Percentiles rank a stretch among this genome's conserved stretches.
These are phyloP conservation scores for Starmera quercuum DNA, from an alignment of 805 yeast genomes.

Conservation along the genomic window DNA sequence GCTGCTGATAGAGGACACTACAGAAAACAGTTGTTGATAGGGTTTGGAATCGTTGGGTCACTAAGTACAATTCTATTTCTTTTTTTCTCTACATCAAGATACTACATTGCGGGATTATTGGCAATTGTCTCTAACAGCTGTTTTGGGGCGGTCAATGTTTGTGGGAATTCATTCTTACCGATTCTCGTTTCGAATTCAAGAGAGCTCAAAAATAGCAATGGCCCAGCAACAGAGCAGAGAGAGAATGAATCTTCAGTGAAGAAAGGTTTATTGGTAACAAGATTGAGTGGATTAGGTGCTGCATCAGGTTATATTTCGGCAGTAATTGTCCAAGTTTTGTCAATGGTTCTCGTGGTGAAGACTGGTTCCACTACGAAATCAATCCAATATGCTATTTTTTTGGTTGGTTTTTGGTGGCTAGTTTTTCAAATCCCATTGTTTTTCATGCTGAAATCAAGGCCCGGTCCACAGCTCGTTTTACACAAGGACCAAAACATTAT, in stretches of 20 bases:
- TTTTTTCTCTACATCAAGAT: slow-evolving; percentile 29
- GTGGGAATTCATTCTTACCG: slow-evolving; percentile 71
- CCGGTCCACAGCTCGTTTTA: slow-evolving; percentile 27
- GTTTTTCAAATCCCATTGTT: slow-evolving; percentile 58
- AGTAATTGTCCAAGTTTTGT: slow-evolving; percentile 51
- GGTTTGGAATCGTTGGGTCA: slow-evolving; percentile 55
- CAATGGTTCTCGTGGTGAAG: slow-evolving; percentile 41
- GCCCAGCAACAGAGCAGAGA: not conserved
- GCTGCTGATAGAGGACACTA: slow-evolving; percentile 58
- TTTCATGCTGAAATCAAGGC: slow-evolving; percentile 37
- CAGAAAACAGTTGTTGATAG: slow-evolving; percentile 46
- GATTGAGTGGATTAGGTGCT: slow-evolving; percentile 61
- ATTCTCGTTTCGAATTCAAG: slow-evolving; percentile 41
- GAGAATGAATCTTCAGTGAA: not conserved
- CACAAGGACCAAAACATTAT: slow-evolving; percentile 9
- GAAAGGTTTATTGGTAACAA: slow-evolving; percentile 35
- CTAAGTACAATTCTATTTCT: slow-evolving; percentile 41
- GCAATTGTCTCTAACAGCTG: slow-evolving; percentile 61
- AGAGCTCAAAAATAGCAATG: slow-evolving; percentile 8
- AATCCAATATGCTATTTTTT: slow-evolving; percentile 48
- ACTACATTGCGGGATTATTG: slow-evolving; percentile 44
- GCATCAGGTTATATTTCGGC: slow-evolving; percentile 69
- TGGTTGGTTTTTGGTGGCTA: slow-evolving; percentile 77
- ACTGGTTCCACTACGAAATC: slow-evolving; percentile 32
- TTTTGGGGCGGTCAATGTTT: slow-evolving; percentile 73